Evolutionary conservation across 192 early-diverging fungal genomes (phyloP), one percentile per base, ranked within the genome.

Genomic region (Radiomyces spectabilis): DNA sequence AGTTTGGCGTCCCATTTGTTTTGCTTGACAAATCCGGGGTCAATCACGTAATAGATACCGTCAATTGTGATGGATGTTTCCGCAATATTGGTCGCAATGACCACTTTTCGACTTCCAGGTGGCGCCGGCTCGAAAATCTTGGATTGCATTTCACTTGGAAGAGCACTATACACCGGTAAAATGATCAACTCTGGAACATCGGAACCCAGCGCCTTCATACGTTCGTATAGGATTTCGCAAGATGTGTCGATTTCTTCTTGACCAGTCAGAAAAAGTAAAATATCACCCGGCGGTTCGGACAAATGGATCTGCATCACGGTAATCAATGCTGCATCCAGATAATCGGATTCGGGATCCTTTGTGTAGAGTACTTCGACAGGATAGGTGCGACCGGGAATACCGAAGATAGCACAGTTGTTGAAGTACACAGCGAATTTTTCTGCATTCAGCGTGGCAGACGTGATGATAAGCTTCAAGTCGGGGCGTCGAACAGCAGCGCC

Each of bases 11-110:
- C 94, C 73, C 91, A 99, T 40, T 85, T 90, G 49, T 95, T 99
- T 63, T 95, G 93, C 67, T 99, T 99, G 57, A 83, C 85, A 65
- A 90, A 99, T 26, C 96, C 96, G 27, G 88, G 82, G 66, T 99
- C 96, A 16, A 99, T 85, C 6, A 99, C 96, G 62, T 94, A 99
- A 26, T 87, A 85, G 42, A 99, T 85, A 45, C 96, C 96, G 66
- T 99, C 96, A 49, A 99, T 94, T 0, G 96, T 99, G 53, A 99
- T 86, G 51, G 89, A 92, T 3, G 96, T 99, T 75, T 99, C 96
- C 25, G 96, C 96, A 66, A 99, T 95, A 73, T 99, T 99, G 4
- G 96, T 99, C 2, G 96, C 92, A 56, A 99, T 87, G 5, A 99
- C 93, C 0, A 93, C 90, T 62, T 92, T 92, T 64, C 89, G 82